Percentiles rank a stretch among this genome's conserved stretches.
These are phyloP conservation scores for Akanthomyces muscarius DNA, from an alignment of 2,329 filamentous ascomycete species.

Conservation along the genomic window DNA sequence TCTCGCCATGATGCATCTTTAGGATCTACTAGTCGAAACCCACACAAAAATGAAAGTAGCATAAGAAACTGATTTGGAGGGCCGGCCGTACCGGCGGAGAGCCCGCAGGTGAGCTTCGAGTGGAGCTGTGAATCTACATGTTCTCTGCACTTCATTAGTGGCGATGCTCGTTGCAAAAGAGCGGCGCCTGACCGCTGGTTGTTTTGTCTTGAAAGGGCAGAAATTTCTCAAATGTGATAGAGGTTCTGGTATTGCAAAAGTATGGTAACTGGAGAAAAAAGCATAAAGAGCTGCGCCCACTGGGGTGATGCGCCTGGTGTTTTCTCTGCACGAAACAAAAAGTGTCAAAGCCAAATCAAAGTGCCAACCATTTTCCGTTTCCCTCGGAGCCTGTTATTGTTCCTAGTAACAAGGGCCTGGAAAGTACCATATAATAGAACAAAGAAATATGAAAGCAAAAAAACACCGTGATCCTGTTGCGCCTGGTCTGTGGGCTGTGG, in stretches of 20 bases:
- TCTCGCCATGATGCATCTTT: not conserved
- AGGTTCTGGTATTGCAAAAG: not conserved
- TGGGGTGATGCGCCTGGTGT: not conserved
- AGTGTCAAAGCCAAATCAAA: not conserved
- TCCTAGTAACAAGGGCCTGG: not conserved
- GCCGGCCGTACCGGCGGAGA: not conserved
- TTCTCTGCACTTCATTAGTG: not conserved
- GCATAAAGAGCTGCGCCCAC: not conserved
- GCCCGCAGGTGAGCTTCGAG: not conserved
- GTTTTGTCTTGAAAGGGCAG: not conserved
- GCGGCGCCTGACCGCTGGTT: not conserved
- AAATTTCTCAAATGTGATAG: not conserved
- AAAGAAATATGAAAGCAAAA: not conserved
- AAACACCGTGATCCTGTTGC: not conserved
- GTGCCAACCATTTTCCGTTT: not conserved
- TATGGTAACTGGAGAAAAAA: not conserved
- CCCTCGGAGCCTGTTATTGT: not conserved
- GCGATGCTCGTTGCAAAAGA: not conserved
- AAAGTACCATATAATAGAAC: not conserved
- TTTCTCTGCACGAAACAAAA: not conserved
- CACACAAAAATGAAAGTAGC: not conserved
- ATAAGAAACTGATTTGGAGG: not conserved
- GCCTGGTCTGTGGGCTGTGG: not conserved
- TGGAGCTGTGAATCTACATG: not conserved
- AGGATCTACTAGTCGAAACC: not conserved